Evolutionary conservation across 2,329 filamentous ascomycete genomes (phyloP), one percentile per base, ranked within the genome.

Genomic region (Thermochaetoides dissita): DNA sequence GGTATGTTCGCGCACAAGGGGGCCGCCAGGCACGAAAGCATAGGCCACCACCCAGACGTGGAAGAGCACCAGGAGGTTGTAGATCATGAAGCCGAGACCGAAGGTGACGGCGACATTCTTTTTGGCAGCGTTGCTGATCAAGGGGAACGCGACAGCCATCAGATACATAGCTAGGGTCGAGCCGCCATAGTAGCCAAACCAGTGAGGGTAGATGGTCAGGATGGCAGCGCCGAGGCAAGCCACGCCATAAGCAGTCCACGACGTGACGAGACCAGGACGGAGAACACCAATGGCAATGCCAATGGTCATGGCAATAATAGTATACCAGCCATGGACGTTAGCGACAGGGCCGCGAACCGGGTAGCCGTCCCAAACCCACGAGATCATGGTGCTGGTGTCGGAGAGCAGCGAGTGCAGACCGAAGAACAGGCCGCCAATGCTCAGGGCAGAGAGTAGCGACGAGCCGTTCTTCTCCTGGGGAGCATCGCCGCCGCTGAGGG

Each of bases 41-140:
- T 98, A 98, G 2, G 91, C 91, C 8, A 98, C 91, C 32, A 95
- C 84, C 91, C 91, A 98, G 42, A 95, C 87, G 57, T 96, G 89
- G 68, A 94, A 94, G n/a, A 98, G 74, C 5, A 95, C 81, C 65
- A 96, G 66, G 54, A 96, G 72, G 62, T 96, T 94, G 68, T 96
- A 98, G 38, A 94, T 61, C 40, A 95, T 64, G 65, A 94, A 95
- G 4, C 84, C 89, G 10, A 93, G 59, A 3, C 89, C 91, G 57
- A 98, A 98, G 0, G 84, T 85, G 28, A 71, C 70, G 6, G 79
- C 84, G 1, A 87, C 87, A 40, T 70, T 81, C 58, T 84, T 82
- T 55, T 80, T 80, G 28, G 84, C 74, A 28, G 86, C 87, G 40
- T 82, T 81, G 10, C 71, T 68, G 46, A 98, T 76, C 35, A 98